Evolutionary conservation across 139 green algal species (phyloP).

Genomic region (Zygnema cylindricum): DNA sequence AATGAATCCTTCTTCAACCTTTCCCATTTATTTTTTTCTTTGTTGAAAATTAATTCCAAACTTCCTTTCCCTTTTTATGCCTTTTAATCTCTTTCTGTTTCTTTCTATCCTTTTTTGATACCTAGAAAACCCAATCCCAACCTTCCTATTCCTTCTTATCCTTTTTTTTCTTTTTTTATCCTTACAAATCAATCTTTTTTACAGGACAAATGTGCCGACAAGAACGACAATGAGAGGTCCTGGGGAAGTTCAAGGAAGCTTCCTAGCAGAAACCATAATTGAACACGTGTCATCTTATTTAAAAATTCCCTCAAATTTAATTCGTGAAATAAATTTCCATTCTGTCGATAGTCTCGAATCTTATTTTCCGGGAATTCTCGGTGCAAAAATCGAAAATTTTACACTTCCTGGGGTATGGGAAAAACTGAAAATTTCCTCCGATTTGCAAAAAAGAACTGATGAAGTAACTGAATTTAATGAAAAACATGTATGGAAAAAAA

Average conservation of each 20-base stretch:
- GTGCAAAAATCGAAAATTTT: conserved; percentile 4
- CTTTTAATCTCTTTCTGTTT: too few species aligned
- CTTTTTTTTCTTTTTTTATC: too few species aligned
- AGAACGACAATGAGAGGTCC: conserved; percentile 86
- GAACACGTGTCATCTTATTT: conserved; percentile 40
- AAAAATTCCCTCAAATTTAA: not conserved
- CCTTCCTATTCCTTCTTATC: too few species aligned
- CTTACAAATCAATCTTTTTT: too few species aligned
- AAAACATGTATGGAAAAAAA: conserved; percentile 78
- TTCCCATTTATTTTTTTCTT: too few species aligned
- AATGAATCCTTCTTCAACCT: too few species aligned
- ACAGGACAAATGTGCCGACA: conserved; percentile 83
- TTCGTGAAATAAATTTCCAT: conserved; percentile 82
- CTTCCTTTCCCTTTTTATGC: too few species aligned
- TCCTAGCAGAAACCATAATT: conserved; percentile 43
- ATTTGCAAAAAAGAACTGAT: conserved; percentile 47
- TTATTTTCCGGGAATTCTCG: not conserved
- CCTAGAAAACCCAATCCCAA: too few species aligned
- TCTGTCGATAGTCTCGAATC: not conserved
- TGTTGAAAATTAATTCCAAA: too few species aligned
- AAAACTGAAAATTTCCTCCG: conserved; percentile 49
- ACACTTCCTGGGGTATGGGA: conserved; percentile 68
- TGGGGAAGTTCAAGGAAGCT: conserved; percentile 35
- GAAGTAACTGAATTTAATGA: conserved; percentile 75
- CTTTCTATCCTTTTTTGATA: too few species aligned